A percentile compares a stretch with the other conserved stretches of the same genome.
phyloP scores from a whole-genome alignment of 139 green algal species.

The Volvox africanus region DNA sequence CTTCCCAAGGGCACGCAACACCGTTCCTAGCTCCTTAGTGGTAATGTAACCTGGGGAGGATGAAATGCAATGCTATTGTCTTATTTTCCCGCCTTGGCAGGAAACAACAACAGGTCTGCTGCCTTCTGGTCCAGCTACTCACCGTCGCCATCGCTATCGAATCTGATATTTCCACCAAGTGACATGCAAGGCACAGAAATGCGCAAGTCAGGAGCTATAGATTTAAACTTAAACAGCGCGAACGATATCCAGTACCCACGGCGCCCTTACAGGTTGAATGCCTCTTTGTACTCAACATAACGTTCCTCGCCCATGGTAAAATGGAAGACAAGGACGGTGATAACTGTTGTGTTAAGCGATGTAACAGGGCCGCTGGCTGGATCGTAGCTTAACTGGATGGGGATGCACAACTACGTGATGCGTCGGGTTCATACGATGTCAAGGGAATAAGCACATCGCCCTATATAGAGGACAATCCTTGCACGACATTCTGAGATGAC shows the following conservation, averaged over 20 bases:
- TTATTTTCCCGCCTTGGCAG: neutral
- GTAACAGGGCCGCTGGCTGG: too few relatives aligned
- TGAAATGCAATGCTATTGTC: neutral
- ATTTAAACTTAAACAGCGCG: neutral
- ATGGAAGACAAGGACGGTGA: too few relatives aligned
- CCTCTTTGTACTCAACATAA: slow-evolving; percentile 51
- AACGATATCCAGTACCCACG: neutral
- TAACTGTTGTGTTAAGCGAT: too few relatives aligned
- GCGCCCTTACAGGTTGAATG: slow-evolving; percentile 30
- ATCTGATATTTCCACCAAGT: neutral
- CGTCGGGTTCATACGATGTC: too few relatives aligned
- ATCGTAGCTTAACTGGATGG: too few relatives aligned
- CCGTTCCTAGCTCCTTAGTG: slow-evolving; percentile 60
- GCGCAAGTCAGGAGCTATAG: neutral
- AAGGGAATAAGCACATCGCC: too few relatives aligned
- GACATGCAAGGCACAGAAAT: neutral
- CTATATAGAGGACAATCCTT: too few relatives aligned
- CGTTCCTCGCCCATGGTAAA: slow-evolving; percentile 34
- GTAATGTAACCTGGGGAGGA: slow-evolving; percentile 52
- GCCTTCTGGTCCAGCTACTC: neutral
- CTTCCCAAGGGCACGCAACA: slow-evolving; percentile 57
- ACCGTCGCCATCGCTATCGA: slow-evolving; percentile 47
- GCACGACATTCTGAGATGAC: too few relatives aligned
- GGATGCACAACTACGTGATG: too few relatives aligned
- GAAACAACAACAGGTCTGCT: neutral